Base-by-base conservation (phyloP, 352 stramenopile genomes). In the Globisporangium sylvaticum region DNA sequence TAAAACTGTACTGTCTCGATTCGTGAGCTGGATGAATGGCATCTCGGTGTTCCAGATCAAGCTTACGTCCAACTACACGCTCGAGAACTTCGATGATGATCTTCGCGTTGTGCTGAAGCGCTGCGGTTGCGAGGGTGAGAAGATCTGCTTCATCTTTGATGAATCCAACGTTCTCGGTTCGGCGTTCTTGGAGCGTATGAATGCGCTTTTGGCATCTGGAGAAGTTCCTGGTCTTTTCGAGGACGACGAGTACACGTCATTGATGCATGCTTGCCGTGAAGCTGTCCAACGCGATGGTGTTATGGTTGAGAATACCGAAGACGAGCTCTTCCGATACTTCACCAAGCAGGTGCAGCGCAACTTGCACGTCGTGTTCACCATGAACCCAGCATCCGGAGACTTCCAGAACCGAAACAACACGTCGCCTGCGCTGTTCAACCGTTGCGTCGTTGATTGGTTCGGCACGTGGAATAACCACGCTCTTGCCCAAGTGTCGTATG, bases 21-120 rank as follows among this genome's bases (percentile, higher is more conserved):
- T 99, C 77, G 98, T 99, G 55, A 98, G 96, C 52, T 99, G 98
- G 98, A 99, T 99, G 97, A 99, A 99, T 66, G 98, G 97, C 24
- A 96, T 99, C 67, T 97, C 88, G 22, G 97, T 99, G n/a, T 99
- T 99, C 80, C 97, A 99, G 76, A 99, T 99, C 80, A 99, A 99
- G 72, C 87, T 98, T 2, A 98, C 97, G 59, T 98, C 96, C 15
- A 95, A 98, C 55, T 99, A 99, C 81, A 98, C 91, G 10, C 84
- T 99, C 15, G 96, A 99, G 27, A 97, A 99, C 77, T 99, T 99
- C 74, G 98, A 99, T 74, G 97, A 99, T 58, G 98, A 99, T 77
- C 81, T 99, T 32, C 87, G 98, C 27, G 76, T 95, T 46, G 91
- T 99, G 20, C 98, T 99, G 68, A 97, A 98, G 67, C 81, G 98